Base-by-base conservation (phyloP, 306 rosid genomes). In the Vigna unguiculata region DNA sequence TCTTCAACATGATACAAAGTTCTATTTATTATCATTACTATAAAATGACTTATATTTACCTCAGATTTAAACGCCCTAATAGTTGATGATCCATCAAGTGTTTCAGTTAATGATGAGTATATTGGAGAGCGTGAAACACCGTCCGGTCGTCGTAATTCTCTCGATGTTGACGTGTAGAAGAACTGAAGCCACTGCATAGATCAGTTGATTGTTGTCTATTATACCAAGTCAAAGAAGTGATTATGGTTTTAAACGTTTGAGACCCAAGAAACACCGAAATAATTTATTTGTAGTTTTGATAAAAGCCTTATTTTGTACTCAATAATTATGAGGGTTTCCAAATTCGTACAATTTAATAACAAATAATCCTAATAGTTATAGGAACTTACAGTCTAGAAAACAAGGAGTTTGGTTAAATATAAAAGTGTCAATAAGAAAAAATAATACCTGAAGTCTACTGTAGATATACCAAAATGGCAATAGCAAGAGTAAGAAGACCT, bases 101-200 rank as follows among this genome's bases (percentile, higher is more conserved):
- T 92, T 87, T 94, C 98, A 0, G 95, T 87, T 86, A 94, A 94
- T 60, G 98, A 87, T 75, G 96, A 83, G 81, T 94, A 94, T 79
- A 94, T 94, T 72, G 98, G 98, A 86, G 98, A 94, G 62, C 97
- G 92, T 60, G 98, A 92, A 80, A 94, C 95, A 88, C 97, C 90
- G 72, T 94, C 98, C 34, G 92, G 88, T 75, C 98, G 85, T 75
- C 97, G 89, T 74, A 94, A 79, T 79, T 94, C 98, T 80, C 98
- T 87, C 7, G 98, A 93, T 70, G 97, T 94, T 84, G 97, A 89
- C 85, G 97, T 92, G 87, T 94, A 92, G 84, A 94, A 94, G 79
- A 85, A 89, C 98, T 92, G 89, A 67, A 86, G 53, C 65, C 80
- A 74, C 10, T 47, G 17, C 15, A 52, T 45, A 52, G 30, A 34